Evolutionary conservation across 768 basidiomycete genomes (phyloP).

Genomic region (Boletus sensibilis): DNA sequence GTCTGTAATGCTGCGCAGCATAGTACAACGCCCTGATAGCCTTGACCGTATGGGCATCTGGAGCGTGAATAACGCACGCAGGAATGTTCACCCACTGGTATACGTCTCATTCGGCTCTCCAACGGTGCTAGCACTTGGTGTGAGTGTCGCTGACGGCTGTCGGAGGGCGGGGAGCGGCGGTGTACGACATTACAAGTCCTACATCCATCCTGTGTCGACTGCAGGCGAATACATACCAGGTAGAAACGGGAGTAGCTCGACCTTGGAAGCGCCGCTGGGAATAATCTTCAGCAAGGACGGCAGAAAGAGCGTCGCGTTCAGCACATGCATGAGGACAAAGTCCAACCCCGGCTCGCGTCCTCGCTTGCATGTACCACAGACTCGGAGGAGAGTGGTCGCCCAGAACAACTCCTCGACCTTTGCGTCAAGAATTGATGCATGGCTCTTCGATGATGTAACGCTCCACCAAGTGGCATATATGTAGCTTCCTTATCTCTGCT

Average conservation of each 20-base stretch:
- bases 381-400: constrained; percentile 42
- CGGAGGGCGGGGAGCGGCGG: constrained; percentile 42
- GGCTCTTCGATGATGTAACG: constrained; percentile 30
- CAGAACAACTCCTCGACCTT: constrained; percentile 53
- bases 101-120: constrained; percentile 40
- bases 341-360: constrained; percentile 50
- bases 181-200: constrained; percentile 46
- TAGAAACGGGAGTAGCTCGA: constrained; percentile 45
- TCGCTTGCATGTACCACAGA: constrained; percentile 45
- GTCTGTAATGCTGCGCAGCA: constrained; percentile 49
- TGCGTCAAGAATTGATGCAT: constrained; percentile 27
- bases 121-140: constrained; percentile 24
- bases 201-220: constrained; percentile 55
- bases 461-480: constrained; percentile 38
- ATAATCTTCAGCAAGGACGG: constrained; percentile 39
- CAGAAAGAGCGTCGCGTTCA: constrained; percentile 53
- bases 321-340: constrained; percentile 60
- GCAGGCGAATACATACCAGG: constrained; percentile 38
- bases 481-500: constrained; percentile 46
- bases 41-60: constrained; percentile 54
- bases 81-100: constrained; percentile 53
- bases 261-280: constrained; percentile 38
- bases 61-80: constrained; percentile 45
- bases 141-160: neutral
- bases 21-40: constrained; percentile 47